A percentile compares a stretch with the other conserved stretches of the same genome.
Conservation (phyloP, 2,329 filamentous ascomycete genomes). For the Hypoxylon sp. region DNA sequence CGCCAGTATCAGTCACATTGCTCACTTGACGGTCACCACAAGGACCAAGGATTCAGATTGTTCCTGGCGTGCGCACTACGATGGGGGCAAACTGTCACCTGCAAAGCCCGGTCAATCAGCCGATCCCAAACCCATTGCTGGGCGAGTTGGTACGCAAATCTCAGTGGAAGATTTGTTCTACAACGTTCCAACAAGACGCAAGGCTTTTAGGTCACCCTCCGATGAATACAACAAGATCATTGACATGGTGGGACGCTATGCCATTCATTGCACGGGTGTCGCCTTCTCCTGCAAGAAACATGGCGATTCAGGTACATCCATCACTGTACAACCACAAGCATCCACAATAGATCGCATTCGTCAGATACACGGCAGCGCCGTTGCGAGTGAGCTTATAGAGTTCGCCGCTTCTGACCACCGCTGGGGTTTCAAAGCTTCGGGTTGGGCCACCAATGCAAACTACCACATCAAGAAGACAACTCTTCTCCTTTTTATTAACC, state of each 20-base stretch:
- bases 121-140: constrained; percentile 90
- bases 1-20: constrained; percentile 98
- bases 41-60: constrained; percentile 89
- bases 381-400: constrained; percentile 89
- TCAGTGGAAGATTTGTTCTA: constrained; percentile 98
- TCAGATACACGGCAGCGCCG: constrained; percentile 85
- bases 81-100: constrained; percentile 83
- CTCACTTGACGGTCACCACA: constrained; percentile 94
- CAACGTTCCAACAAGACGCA: constrained; percentile 89
- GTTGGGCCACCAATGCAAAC: constrained; percentile 92
- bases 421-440: constrained; percentile 87
- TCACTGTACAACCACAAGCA: constrained; percentile 83
- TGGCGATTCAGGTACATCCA: constrained; percentile 85
- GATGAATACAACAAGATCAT: constrained; percentile 99
- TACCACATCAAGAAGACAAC: constrained; percentile 92
- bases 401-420: constrained; percentile 80
- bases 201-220: constrained; percentile 89
- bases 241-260: constrained; percentile 93
- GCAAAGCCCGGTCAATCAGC: constrained; percentile 88
- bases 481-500: constrained; percentile 94
- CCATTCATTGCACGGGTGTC: constrained; percentile 91
- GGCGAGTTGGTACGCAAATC: constrained; percentile 92
- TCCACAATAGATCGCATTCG: constrained; percentile 86
- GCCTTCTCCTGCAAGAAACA: constrained; percentile 98
- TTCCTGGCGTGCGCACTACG: constrained; percentile 92